Base-by-base conservation (phyloP, 352 stramenopile genomes). In the Globisporangium abappressorium region DNA sequence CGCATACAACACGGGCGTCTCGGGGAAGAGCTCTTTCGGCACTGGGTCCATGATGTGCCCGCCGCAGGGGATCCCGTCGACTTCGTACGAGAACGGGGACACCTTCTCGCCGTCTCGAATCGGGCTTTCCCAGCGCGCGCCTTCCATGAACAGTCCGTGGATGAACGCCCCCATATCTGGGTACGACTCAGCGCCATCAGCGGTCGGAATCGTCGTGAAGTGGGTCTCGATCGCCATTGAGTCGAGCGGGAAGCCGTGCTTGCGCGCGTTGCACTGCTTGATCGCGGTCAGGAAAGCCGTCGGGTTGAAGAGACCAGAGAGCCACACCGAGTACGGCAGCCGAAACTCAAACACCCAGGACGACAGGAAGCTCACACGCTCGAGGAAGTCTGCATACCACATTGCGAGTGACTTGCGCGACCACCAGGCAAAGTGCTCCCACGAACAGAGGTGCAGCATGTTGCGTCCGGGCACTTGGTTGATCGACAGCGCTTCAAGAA, bases 141-240 rank as follows among this genome's bases (percentile, higher is more conserved):
- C 97, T 77, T 99, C 95, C 49, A 99, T 85, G 74, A 90, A 98
- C 11, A 99, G 68, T 20, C 96, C 97, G 68, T 98, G 93, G 55
- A 98, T 87, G 60, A 98, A 99, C 1, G 89, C 84, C 6, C 97
- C 97, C 78, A 88, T 89, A 55, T 93, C 84, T 2, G 84, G 71
- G 55, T 91, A 83, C 36, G 71, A 79, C 69, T 98, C 92, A 11
- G 71, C 77, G 28, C 81, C 80, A 20, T 90, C 87, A 2, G 76
- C 46, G 33, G 78, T 73, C 59, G 72, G 67, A 41, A 96, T 87
- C 1, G 80, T 95, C 24, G 91, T 97, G 11, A 98, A 76, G 67
- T 99, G 92, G n/a, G 94, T 98, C 70, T 98, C 95, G 47, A 97
- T 97, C 11, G 89, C 94, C 84, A 98, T 97, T 14, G 94, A 83